Evolutionary conservation across 805 yeast species (phyloP), one percentile per base, ranked within the genome.

Genomic region (Ogataea chonburiensis): DNA sequence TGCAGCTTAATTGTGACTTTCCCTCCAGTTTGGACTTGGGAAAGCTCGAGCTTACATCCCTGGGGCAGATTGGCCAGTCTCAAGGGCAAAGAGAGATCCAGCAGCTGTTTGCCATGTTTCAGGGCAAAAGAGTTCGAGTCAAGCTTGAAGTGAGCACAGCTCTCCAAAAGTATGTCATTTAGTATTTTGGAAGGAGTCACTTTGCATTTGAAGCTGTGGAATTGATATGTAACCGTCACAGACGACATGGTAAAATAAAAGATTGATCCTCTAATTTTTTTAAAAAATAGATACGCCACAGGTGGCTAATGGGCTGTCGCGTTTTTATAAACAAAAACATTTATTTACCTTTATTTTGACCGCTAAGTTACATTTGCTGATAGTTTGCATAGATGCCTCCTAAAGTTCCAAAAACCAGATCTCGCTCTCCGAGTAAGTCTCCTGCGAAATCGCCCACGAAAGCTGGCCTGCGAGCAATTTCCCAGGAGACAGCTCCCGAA

Each of bases 1-100:
- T 53, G 59, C 32, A 55, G 26, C 18, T 55, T 56, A 21, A 54
- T 37, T 5, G 45, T 50, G 12, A 53, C 52, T 28, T 28, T 38
- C 6, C 46, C 36, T 2, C 34, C 31, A 11, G 34, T 7, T 12
- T 24, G 28, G 12, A 26, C 20, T 18, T 35, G 38, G 3, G 28
- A 33, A 27, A 71, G 43, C 6, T 54, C 53, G 22, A 73, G 37
- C 28, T 68, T 72, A 12, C 64, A 67, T 9, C 77, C 77, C 5
- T 62, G 53, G 2, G 76, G 71, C 13, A 73, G 43, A 34, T 67
- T 66, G 11, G 67, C 47, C 12, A 71, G 47, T 39, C 77, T 57
- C 42, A 67, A 51, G 1, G 78, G 77, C 21, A 71, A 40, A 22
- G 67, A 61, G 11, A 61, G 43, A 5, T 70, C 63, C 14, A 72